Base-by-base conservation (phyloP, 768 basidiomycete genomes). In the Gymnopilus junonius region DNA sequence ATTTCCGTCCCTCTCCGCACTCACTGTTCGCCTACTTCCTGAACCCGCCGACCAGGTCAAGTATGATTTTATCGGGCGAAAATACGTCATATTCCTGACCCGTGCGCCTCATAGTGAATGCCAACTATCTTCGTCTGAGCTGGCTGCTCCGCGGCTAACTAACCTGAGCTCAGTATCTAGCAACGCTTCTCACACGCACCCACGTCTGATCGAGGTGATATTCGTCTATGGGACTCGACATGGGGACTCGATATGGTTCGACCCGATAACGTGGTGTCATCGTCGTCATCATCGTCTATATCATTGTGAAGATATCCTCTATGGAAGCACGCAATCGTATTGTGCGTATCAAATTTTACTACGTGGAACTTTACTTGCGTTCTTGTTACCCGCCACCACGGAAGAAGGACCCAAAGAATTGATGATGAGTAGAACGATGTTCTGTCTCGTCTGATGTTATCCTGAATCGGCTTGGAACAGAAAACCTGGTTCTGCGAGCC, bases 131-230 rank as follows among this genome's bases (percentile, higher is more conserved):
- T n/a, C 48, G 31, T 51, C n/a, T 29, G 48, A 7, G n/a, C 27
- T n/a, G 23, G 11, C n/a, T 51, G 48, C 48, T 51, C 48, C 48
- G 48, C 48, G 48, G 48, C 27, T 51, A 51, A 51, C 29, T 51
- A 51, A 29, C 48, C 48, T 8, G 48, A 20, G 29, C 48, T 32
- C 27, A 17, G 8, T 5, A 11, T 15, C 29, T 29, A 8, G 27
- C 48, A 51, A 51, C 48, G 48, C 48, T 51, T 31, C 48, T 51
- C 48, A 51, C 48, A n/a, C n/a, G n/a, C n/a, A 29, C 29, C 29
- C 48, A 29, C 8, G 48, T 14, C 27, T 29, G 48, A 51, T 27
- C 8, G 15, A 51, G 48, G 27, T 51, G 27, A 32, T 51, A 29
- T 29, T 29, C 29, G 48, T 29, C 23, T 51, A 29, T 51, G 48